Conservation (phyloP, 495 filamentous ascomycete species). For the Monascus purpureus region DNA sequence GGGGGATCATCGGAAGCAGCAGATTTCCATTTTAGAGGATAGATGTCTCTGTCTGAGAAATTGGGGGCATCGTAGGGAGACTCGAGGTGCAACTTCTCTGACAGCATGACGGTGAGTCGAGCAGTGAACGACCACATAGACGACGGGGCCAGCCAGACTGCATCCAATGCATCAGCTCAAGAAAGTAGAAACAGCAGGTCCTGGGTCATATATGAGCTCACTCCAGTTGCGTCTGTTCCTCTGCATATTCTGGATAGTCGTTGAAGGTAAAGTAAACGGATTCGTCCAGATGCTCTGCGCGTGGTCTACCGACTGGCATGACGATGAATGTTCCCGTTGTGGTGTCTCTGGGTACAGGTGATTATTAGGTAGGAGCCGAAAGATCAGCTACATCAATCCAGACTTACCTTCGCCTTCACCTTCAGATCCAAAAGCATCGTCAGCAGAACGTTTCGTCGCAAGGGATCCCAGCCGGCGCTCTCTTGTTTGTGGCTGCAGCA, state of each 20-base stretch:
- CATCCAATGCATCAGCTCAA: no score
- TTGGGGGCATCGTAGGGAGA: conserved; percentile 3
- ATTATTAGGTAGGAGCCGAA: no score
- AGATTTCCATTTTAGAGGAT: conserved; percentile 17
- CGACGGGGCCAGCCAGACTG: conserved; percentile 19
- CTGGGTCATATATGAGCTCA: conserved; percentile 4
- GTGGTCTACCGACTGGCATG: no score
- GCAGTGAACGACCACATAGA: conserved; percentile 19
- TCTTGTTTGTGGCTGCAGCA: no score
- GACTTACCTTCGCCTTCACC: no score
- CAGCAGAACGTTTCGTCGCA: no score
- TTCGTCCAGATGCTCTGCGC: conserved; percentile 10
- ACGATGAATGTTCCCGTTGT: no score
- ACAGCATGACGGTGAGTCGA: conserved; percentile 17
- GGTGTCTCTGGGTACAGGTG: no score
- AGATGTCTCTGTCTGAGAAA: conserved; percentile 17
- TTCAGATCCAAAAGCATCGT: no score
- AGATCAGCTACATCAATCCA: no score
- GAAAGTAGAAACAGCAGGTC: neutral
- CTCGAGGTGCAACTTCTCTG: conserved; percentile 10
- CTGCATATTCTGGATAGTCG: conserved; percentile 6
- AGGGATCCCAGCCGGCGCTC: no score
- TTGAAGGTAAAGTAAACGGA: conserved; percentile 11
- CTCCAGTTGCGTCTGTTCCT: conserved; percentile 12
- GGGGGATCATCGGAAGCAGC: conserved; percentile 6